phyloP scores from a whole-genome alignment of 345 rosid species.

The Noccaea bulbosa region DNA sequence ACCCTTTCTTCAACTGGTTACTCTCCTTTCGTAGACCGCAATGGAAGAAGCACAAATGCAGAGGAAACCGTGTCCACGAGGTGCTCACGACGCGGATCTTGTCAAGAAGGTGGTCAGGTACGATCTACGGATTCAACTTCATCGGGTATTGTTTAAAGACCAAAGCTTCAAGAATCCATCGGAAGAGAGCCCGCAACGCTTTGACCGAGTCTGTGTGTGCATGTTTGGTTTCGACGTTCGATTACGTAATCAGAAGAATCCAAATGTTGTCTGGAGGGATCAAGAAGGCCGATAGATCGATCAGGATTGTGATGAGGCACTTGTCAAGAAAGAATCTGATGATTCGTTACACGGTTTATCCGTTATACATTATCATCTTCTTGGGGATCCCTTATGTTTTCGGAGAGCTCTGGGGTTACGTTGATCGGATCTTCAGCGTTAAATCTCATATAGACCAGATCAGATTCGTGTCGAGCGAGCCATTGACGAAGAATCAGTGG shows the following conservation, averaged over 20 bases:
- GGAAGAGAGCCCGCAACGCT: neutral
- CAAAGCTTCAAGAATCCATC: slow-evolving; percentile 39
- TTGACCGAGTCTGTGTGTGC: too few relatives aligned
- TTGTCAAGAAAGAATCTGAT: too few relatives aligned
- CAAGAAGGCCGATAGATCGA: neutral
- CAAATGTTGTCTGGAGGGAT: neutral
- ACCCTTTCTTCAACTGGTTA: neutral
- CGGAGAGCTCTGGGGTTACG: slow-evolving; percentile 9
- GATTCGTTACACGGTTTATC: slow-evolving; percentile 18
- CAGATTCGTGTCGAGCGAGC: slow-evolving; percentile 45
- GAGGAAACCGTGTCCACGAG: neutral
- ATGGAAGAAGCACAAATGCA: neutral
- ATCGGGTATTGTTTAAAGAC: slow-evolving; percentile 52
- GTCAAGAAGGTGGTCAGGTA: slow-evolving; percentile 60
- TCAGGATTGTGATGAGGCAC: neutral
- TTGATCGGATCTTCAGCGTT: slow-evolving; percentile 40
- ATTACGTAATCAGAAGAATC: slow-evolving; percentile 7
- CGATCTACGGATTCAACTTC: slow-evolving; percentile 51
- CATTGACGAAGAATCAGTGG: slow-evolving; percentile 55
- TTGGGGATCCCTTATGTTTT: slow-evolving; percentile 23
- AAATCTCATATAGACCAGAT: slow-evolving; percentile 40
- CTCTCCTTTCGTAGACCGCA: slow-evolving; percentile 31
- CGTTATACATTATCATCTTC: slow-evolving; percentile 15
- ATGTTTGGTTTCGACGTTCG: neutral
- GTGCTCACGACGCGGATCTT: slow-evolving; percentile 41